These are phyloP conservation scores for Basidioascus undulatus DNA, from an alignment of 768 basidiomycete genomes.

Conservation along the genomic window DNA sequence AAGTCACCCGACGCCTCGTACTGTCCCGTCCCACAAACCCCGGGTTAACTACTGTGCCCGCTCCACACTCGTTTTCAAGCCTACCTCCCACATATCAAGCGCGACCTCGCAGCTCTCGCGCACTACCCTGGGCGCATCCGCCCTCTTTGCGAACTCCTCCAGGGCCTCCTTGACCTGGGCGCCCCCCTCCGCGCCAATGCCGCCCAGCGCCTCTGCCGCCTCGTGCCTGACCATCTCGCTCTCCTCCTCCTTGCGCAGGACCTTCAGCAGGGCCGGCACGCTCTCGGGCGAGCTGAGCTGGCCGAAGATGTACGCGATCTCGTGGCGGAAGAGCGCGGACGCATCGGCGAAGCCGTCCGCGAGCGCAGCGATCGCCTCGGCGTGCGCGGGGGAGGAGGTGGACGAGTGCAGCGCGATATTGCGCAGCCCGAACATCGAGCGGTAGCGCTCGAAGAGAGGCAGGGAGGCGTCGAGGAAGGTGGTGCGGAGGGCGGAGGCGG, in stretches of 20 bases:
- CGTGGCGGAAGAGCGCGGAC: conserved; percentile 87
- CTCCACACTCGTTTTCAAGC: too few species aligned
- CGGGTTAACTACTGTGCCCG: too few species aligned
- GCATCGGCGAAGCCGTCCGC: conserved; percentile 73
- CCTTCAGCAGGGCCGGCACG: conserved; percentile 56
- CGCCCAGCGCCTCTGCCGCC: conserved; percentile 94
- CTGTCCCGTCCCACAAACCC: too few species aligned
- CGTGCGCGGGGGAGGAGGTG: too few species aligned
- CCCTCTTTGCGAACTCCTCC: conserved; percentile 53
- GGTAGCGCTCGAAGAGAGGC: conserved; percentile 74
- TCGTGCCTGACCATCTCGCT: conserved; percentile 97
- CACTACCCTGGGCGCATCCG: conserved; percentile 68
- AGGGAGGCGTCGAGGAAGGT: conserved; percentile 40
- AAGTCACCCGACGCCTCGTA: neutral
- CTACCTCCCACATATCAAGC: conserved; percentile 77
- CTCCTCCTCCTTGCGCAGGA: conserved; percentile 47
- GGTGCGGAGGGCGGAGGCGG: conserved; percentile 31
- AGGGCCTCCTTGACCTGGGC: conserved; percentile 70
- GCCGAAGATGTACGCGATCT: conserved; percentile 95
- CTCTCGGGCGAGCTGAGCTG: conserved; percentile 75
- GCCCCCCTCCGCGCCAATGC: conserved; percentile 81
- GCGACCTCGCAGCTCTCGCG: conserved; percentile 90
- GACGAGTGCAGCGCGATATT: too few species aligned
- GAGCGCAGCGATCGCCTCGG: conserved; percentile 66
- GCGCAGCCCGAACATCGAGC: conserved; percentile 92